phyloP scores from a whole-genome alignment of 345 rosid species.

The Populus nigra region DNA sequence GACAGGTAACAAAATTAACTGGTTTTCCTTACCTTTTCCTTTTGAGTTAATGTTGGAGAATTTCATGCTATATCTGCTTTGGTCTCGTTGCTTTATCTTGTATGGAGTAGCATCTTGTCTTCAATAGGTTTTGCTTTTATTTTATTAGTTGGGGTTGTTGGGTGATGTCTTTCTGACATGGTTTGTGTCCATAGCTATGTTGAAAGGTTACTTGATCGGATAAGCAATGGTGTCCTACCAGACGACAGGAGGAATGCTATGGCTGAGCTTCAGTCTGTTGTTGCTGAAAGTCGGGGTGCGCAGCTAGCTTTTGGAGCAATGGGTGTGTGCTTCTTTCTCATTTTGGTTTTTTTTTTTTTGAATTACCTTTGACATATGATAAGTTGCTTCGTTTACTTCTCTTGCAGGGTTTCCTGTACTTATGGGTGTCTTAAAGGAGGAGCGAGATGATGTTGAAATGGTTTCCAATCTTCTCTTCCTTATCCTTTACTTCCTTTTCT shows the following conservation, averaged over 20 bases:
- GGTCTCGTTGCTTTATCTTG: neutral
- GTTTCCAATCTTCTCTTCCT: conserved; percentile 32
- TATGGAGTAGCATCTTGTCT: neutral
- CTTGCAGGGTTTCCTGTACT: conserved; percentile 91
- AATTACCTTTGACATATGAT: conserved; percentile 3
- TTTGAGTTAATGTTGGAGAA: neutral
- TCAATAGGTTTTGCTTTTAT: neutral
- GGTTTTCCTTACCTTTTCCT: neutral
- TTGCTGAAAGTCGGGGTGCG: conserved; percentile 76
- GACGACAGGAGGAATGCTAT: conserved; percentile 91
- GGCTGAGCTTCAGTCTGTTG: conserved; percentile 85
- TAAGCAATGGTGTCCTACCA: conserved; percentile 77
- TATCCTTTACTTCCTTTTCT: neutral
- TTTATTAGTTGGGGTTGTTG: neutral
- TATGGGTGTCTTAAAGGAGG: conserved; percentile 75
- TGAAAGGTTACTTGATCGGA: conserved; percentile 86
- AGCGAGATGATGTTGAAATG: conserved; percentile 90
- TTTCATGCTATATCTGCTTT: neutral
- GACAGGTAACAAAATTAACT: conserved; percentile 49
- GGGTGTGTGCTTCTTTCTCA: conserved; percentile 44
- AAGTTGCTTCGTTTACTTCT: conserved; percentile 9
- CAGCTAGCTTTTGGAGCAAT: conserved; percentile 90
- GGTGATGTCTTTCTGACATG: neutral
- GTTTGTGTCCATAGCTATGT: conserved; percentile 53
- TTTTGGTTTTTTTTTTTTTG: neutral